Evolutionary conservation across 1,284 basidiomycete genomes (phyloP).

Genomic region (Afroboletus lepidellus): DNA sequence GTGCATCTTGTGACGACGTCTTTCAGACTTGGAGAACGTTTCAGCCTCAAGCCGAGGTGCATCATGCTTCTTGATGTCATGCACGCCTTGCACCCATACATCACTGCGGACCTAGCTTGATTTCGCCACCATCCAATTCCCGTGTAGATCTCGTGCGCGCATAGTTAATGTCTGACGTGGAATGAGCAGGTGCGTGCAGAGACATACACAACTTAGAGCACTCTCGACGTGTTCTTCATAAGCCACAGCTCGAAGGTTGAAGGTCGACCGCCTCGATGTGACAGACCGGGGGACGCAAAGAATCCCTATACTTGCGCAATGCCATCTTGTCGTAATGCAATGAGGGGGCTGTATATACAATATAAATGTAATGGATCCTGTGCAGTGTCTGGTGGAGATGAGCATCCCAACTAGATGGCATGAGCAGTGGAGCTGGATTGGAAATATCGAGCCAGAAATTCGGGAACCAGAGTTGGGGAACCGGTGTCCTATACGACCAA

Average conservation of each 20-base stretch:
- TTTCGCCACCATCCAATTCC: conserved; percentile 24
- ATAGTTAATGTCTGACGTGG: conserved; percentile 14
- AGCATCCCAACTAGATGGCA: conserved; percentile 4
- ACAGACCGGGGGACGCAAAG: conserved; percentile 14
- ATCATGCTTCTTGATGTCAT: conserved; percentile 3
- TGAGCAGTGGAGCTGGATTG: conserved; percentile 2
- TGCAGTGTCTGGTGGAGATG: conserved; percentile 12
- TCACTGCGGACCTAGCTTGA: conserved; percentile 25
- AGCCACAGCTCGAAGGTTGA: conserved; percentile 8
- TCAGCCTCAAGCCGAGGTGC: conserved; percentile 24
- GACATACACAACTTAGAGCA: conserved; percentile 11
- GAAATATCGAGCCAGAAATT: conserved; percentile 6
- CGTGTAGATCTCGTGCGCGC: conserved; percentile 22
- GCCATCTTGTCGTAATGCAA: conserved; percentile 23
- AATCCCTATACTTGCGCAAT: conserved; percentile 9
- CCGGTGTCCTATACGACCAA: conserved; percentile 23
- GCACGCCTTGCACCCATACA: conserved; percentile 13
- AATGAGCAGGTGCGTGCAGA: conserved; percentile 9
- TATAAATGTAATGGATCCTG: conserved; percentile 29
- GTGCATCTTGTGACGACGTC: conserved; percentile 20
- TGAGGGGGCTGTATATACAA: conserved; percentile 26
- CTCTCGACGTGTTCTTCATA: conserved; percentile 29
- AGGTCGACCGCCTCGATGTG: conserved; percentile 10
- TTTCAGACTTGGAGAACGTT: conserved; percentile 28
- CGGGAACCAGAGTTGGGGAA: neutral